phyloP scores from a whole-genome alignment of 257 asterid genomes.

The Pogostemon cablin region DNA sequence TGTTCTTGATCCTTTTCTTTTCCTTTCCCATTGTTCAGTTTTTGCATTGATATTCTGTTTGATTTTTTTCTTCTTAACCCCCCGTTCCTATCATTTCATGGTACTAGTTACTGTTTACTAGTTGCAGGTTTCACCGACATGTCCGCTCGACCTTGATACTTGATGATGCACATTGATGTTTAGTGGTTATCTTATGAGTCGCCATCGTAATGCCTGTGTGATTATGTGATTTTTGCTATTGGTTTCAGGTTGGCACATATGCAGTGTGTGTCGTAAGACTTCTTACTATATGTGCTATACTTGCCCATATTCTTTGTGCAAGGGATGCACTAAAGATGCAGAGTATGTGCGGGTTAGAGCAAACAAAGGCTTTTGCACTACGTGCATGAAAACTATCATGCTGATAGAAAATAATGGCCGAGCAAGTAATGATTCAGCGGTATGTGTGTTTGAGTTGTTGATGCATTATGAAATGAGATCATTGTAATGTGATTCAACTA shows the following conservation, averaged over 20 bases:
- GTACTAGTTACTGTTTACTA: no score
- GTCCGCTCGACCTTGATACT: no score
- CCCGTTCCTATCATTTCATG: neutral
- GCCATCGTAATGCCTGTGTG: neutral
- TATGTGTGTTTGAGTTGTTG: conserved; percentile 39
- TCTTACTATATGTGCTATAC: conserved; percentile 78
- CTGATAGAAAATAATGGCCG: conserved; percentile 76
- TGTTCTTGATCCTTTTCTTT: neutral
- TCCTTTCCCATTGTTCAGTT: neutral
- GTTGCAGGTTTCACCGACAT: no score
- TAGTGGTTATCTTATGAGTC: conserved; percentile 18
- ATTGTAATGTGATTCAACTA: neutral
- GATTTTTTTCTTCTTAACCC: neutral
- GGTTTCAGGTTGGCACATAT: conserved; percentile 91
- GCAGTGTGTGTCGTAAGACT: conserved; percentile 73
- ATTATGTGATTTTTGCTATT: conserved; percentile 28
- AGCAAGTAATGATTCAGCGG: conserved; percentile 61
- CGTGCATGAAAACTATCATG: conserved; percentile 82
- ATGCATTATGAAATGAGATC: neutral
- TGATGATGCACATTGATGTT: neutral
- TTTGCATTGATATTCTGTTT: neutral
- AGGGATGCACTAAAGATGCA: conserved; percentile 64
- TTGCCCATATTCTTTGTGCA: conserved; percentile 86
- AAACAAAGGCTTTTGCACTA: conserved; percentile 82
- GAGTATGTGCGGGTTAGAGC: conserved; percentile 68